Evolutionary conservation across 495 filamentous ascomycete genomes (phyloP).

Genomic region (Gamarada debralockiae): DNA sequence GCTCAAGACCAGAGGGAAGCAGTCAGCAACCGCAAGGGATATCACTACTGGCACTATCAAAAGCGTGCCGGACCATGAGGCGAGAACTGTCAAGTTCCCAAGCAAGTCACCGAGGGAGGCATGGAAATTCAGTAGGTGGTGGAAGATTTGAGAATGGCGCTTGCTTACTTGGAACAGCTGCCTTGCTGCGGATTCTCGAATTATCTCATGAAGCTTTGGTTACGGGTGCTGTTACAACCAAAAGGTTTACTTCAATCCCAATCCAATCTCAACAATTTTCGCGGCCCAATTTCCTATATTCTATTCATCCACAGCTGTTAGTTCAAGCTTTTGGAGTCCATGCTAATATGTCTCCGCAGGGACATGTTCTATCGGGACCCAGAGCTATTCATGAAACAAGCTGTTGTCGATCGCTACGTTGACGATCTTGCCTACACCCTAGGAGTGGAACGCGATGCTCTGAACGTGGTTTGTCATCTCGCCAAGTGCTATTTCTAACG

Average conservation of each 20-base stretch:
- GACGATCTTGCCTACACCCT: slow-evolving; percentile 85
- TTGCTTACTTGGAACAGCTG: slow-evolving; percentile 13
- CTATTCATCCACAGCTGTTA: too few species aligned
- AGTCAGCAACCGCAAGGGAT: not conserved
- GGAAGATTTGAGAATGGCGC: not conserved
- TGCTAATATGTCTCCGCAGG: slow-evolving; percentile 38
- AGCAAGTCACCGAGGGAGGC: slow-evolving; percentile 56
- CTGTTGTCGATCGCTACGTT: slow-evolving; percentile 69
- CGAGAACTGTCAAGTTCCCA: slow-evolving; percentile 43
- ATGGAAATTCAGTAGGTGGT: slow-evolving; percentile 58
- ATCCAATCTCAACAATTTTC: too few species aligned
- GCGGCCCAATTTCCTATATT: too few species aligned
- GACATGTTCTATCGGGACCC: slow-evolving; percentile 91
- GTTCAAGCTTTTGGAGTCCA: too few species aligned
- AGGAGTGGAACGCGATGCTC: slow-evolving; percentile 50
- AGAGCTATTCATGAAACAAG: slow-evolving; percentile 71
- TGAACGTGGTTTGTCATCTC: slow-evolving; percentile 57
- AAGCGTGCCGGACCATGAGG: slow-evolving; percentile 21
- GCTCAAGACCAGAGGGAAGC: slow-evolving; percentile 27
- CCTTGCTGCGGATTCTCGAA: slow-evolving; percentile 62
- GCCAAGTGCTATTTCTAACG: not conserved
- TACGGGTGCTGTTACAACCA: slow-evolving; percentile 62
- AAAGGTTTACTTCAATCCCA: slow-evolving; percentile 51
- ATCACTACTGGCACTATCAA: not conserved
- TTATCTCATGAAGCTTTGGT: slow-evolving; percentile 66